These are phyloP conservation scores for Mycena maculata DNA, from an alignment of 768 basidiomycete genomes.

Conservation along the genomic window DNA sequence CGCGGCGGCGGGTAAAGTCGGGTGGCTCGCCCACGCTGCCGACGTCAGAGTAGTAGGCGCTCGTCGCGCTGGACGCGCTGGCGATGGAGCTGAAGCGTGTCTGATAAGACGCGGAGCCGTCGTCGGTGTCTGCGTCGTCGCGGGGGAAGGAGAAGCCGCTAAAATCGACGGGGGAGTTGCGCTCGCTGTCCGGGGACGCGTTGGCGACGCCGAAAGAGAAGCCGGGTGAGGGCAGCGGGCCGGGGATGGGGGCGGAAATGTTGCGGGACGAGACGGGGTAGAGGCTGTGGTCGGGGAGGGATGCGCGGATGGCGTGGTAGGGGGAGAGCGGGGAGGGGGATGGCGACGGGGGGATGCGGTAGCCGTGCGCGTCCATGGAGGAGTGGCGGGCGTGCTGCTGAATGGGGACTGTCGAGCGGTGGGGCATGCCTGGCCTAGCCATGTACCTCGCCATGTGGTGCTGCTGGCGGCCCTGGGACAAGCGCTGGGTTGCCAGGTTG, in stretches of 20 bases:
- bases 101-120: constrained; percentile 59
- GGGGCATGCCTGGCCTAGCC: constrained; percentile 38
- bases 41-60: constrained; percentile 61
- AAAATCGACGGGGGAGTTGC: constrained; percentile 63
- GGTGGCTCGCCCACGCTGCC: constrained; percentile 50
- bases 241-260: constrained; percentile 58
- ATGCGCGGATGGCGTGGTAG: constrained; percentile 55
- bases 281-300: constrained; percentile 62
- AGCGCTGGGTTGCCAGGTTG: constrained; percentile 53
- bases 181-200: constrained; percentile 60
- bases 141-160: constrained; percentile 59
- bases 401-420: constrained; percentile 47
- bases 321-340: constrained; percentile 60
- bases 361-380: constrained; percentile 54
- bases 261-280: constrained; percentile 62
- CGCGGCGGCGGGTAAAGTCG: constrained; percentile 45
- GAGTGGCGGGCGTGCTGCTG: constrained; percentile 54
- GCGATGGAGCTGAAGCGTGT: constrained; percentile 72
- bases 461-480: constrained; percentile 45
- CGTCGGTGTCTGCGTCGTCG: constrained; percentile 63
- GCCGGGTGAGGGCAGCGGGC: constrained; percentile 70
- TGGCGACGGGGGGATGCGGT: constrained; percentile 51
- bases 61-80: constrained; percentile 68
- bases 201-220: constrained; percentile 74
- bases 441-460: constrained; percentile 46